Evolutionary conservation across 1,139 yeast genomes (phyloP).

Genomic region (Trichomonascaceae sp.): DNA sequence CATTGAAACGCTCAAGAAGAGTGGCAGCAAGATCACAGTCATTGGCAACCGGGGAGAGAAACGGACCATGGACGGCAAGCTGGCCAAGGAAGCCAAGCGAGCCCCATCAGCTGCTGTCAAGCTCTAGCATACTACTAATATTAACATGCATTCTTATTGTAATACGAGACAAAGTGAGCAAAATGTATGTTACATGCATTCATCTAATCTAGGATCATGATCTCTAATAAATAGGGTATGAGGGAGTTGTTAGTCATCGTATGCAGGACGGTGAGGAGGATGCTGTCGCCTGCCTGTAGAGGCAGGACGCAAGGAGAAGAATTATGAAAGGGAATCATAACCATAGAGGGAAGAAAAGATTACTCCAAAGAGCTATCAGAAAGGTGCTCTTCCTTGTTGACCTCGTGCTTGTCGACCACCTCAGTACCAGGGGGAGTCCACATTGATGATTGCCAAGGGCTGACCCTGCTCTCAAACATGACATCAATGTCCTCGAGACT

Average conservation of each 20-base stretch:
- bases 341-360: too few relatives aligned
- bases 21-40: slow-evolving; percentile 62
- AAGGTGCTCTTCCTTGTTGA: too few relatives aligned
- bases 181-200: background rate
- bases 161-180: background rate
- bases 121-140: slow-evolving; percentile 9
- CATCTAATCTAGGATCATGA: background rate
- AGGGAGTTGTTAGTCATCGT: too few relatives aligned
- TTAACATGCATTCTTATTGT: background rate
- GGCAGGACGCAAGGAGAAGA: too few relatives aligned
- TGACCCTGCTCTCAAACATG: slow-evolving; percentile 27
- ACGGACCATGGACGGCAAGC: slow-evolving; percentile 60
- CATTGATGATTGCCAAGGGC: slow-evolving; percentile 20
- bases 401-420: background rate
- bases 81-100: slow-evolving; percentile 31
- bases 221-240: background rate
- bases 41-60: slow-evolving; percentile 68
- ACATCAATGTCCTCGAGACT: slow-evolving; percentile 65
- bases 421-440: slow-evolving; percentile 12
- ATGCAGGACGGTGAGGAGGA: too few relatives aligned
- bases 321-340: too few relatives aligned
- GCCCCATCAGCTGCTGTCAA: slow-evolving; percentile 18
- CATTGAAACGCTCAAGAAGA: slow-evolving; percentile 54
- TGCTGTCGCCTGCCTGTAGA: too few relatives aligned
- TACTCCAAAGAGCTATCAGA: too few relatives aligned